Evolutionary conservation across 805 yeast genomes (phyloP).

Genomic region (Lipomyces starkeyi): DNA sequence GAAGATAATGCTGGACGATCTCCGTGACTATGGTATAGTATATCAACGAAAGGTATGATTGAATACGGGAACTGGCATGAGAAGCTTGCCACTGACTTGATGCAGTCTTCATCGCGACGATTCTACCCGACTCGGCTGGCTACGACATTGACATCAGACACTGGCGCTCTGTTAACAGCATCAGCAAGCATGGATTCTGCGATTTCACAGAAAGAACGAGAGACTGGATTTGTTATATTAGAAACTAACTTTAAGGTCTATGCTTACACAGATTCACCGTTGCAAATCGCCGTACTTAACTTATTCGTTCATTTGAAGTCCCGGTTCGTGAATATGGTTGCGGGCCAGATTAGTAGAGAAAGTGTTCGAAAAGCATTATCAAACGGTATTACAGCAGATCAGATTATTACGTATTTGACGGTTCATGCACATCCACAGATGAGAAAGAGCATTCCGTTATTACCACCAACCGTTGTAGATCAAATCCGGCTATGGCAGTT

Average conservation of each 20-base stretch:
- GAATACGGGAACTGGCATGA: background rate
- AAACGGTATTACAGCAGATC: conserved; percentile 94
- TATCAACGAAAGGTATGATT: conserved; percentile 57
- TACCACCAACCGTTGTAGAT: conserved; percentile 97
- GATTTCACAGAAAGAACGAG: conserved; percentile 45
- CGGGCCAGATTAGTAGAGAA: conserved; percentile 92
- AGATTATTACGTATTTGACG: conserved; percentile 84
- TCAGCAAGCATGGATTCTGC: conserved; percentile 77
- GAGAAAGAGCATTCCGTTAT: conserved; percentile 65
- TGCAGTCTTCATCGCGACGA: conserved; percentile 56
- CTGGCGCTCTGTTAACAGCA: conserved; percentile 71
- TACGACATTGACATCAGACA: conserved; percentile 85
- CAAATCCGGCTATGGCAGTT: conserved; percentile 96
- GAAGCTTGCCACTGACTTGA: background rate
- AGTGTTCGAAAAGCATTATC: conserved; percentile 81
- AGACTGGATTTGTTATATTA: conserved; percentile 74
- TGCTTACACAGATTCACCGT: conserved; percentile 62
- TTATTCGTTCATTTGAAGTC: conserved; percentile 84
- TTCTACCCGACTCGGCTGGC: conserved; percentile 93
- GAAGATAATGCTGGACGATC: conserved; percentile 81
- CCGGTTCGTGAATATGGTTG: conserved; percentile 88
- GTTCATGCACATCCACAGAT: conserved; percentile 95
- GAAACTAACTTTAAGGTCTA: conserved; percentile 94
- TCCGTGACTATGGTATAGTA: conserved; percentile 89
- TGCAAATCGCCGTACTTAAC: conserved; percentile 91